phyloP scores from a whole-genome alignment of 1,139 yeast genomes.

The Hansenula sp. region DNA sequence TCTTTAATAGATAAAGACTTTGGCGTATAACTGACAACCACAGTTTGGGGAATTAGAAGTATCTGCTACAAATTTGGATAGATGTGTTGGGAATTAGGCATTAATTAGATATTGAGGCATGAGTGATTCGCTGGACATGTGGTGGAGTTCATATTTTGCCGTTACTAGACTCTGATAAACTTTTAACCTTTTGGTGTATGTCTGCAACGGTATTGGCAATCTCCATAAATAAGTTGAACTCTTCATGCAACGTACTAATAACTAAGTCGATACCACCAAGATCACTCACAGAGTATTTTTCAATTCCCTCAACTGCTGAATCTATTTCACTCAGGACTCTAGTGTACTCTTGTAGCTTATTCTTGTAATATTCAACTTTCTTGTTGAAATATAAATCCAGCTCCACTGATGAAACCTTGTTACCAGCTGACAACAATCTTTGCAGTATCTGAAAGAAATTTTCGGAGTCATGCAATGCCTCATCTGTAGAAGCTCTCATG shows the following conservation, averaged over 20 bases:
- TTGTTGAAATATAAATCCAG: conserved; percentile 51
- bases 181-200: conserved; percentile 68
- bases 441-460: conserved; percentile 63
- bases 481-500: conserved; percentile 40
- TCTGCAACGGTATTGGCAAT: conserved; percentile 88
- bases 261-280: conserved; percentile 53
- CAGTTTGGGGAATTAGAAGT: too few species aligned
- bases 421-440: conserved; percentile 66
- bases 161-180: conserved; percentile 14
- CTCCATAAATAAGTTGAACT: conserved; percentile 84
- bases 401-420: conserved; percentile 54
- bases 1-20: too few species aligned
- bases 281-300: conserved; percentile 44
- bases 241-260: conserved; percentile 70
- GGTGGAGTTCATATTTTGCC: conserved; percentile 3
- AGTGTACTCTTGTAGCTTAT: conserved; percentile 65
- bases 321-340: conserved; percentile 68
- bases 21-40: too few species aligned
- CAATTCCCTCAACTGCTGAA: conserved; percentile 69
- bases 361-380: conserved; percentile 46
- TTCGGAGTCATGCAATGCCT: conserved; percentile 52
- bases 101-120: too few species aligned
- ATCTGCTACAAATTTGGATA: too few species aligned
- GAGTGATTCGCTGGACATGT: too few species aligned
- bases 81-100: too few species aligned